Base-by-base conservation (phyloP, 106 monocot genomes). In the Iris macrosiphon region DNA sequence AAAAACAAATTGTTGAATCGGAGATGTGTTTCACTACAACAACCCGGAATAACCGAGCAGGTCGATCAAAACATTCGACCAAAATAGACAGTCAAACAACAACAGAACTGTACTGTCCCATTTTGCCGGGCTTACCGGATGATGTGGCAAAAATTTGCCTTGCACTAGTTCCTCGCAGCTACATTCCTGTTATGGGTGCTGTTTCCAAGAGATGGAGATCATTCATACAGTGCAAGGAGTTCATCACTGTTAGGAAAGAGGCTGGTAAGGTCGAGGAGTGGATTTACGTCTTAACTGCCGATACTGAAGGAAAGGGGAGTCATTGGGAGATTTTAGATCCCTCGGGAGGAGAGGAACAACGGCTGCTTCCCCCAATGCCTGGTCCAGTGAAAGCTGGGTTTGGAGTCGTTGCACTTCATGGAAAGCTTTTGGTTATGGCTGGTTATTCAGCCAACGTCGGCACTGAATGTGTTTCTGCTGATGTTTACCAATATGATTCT, bases 401-500 rank as follows among this genome's bases (percentile, higher is more conserved):
- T 66, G 81, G 81, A 30, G 78, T 81, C 28, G 78, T 81, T 29
- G 88, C 74, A 15, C 39, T 89, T 18, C 75, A 71, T 62, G 84
- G 81, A 52, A 89, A 79, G 45, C 81, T 94, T 64, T 63, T 94
- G 30, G 60, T 94, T 28, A 75, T 94, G 17, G 88, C 69, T 52
- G 94, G 94, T 5, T 68, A 78, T 62, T 49, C 59, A 8, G 48
- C 60, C 35, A 71, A 85, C 49, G 55, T 22, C 45, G 79, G 71
- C 10, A 55, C 26, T 2, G 74, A 60, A 21, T 61, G 65, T 57
- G 81, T 78, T 55, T 94, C 79, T 22, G 59, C 70, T 23, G 84
- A 85, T 61, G 94, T 85, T 49, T 74, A 79, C 69, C 81, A 88
- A 60, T 94, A 94, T 55, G 85, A 94, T 76, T 75, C 78, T 60